Evolutionary conservation across 139 green algal species (phyloP).

Genomic region (Closterium sp.): DNA sequence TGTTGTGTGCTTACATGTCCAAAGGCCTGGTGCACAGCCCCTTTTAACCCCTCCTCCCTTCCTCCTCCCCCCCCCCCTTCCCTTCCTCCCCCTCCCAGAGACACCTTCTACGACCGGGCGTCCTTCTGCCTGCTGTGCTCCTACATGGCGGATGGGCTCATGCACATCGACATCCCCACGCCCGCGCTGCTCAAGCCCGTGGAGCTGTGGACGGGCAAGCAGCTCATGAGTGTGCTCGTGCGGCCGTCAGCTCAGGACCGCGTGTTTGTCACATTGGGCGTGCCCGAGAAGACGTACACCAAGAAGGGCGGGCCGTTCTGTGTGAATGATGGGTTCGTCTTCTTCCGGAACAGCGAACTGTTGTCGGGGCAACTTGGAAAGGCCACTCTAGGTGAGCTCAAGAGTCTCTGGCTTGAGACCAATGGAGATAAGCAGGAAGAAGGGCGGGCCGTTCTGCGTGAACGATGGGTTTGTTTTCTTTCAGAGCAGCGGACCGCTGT

Average conservation of each 20-base stretch:
- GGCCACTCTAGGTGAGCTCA: constrained; percentile 70
- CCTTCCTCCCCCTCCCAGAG: constrained; percentile 2
- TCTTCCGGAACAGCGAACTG: constrained; percentile 81
- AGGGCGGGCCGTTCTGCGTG: constrained; percentile 77
- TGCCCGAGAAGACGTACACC: constrained; percentile 83
- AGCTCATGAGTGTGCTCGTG: constrained; percentile 85
- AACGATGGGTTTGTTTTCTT: constrained; percentile 89
- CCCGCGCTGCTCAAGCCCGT: constrained; percentile 65
- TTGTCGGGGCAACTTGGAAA: constrained; percentile 86
- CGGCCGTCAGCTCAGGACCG: constrained; percentile 48
- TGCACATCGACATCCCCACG: constrained; percentile 67
- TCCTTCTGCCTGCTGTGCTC: constrained; percentile 71
- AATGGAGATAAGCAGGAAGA: constrained; percentile 82
- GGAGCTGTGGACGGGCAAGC: constrained; percentile 98
- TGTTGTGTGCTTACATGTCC: too few relatives aligned
- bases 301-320: constrained; percentile 80
- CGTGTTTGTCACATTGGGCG: constrained; percentile 86
- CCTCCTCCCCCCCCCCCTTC: too few relatives aligned
- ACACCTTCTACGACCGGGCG: constrained; percentile 58
- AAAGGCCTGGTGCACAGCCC: too few relatives aligned
- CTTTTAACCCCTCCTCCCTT: too few relatives aligned
- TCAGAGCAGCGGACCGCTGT: constrained; percentile 72
- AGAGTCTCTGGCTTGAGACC: too few relatives aligned
- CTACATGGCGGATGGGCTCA: constrained; percentile 72
- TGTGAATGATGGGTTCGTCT: constrained; percentile 84